These are phyloP conservation scores for Galerina sulciceps DNA, from an alignment of 768 basidiomycete genomes.

Conservation along the genomic window DNA sequence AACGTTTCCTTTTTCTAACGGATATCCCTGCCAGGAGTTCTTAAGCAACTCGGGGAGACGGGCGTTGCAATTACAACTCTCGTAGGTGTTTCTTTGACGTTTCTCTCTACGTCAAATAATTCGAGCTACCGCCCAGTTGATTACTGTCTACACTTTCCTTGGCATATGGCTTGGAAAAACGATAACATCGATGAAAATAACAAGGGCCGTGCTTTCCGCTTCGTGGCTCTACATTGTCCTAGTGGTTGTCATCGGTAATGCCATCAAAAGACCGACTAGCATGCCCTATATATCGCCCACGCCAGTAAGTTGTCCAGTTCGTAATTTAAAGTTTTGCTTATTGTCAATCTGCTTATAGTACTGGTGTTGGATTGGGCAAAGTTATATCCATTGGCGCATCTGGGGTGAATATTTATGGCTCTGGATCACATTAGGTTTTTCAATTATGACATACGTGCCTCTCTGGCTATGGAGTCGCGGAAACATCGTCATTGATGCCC, in stretches of 20 bases:
- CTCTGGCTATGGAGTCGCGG: slow-evolving; percentile 41
- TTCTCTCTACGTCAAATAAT: no score
- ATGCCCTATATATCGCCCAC: slow-evolving; percentile 35
- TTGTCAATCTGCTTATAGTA: slow-evolving; percentile 19
- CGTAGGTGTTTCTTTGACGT: slow-evolving; percentile 25
- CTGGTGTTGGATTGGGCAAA: slow-evolving; percentile 48
- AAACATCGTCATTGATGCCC: slow-evolving; percentile 33
- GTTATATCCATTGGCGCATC: slow-evolving; percentile 33
- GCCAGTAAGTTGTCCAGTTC: slow-evolving; percentile 29
- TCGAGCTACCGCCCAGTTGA: slow-evolving; percentile 26
- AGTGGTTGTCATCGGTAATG: slow-evolving; percentile 34
- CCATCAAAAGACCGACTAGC: slow-evolving; percentile 14
- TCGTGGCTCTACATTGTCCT: slow-evolving; percentile 40
- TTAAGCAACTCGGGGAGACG: slow-evolving; percentile 47
- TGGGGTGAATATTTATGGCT: slow-evolving; percentile 50
- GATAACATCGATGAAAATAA: slow-evolving; percentile 26
- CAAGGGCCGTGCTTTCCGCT: slow-evolving; percentile 26
- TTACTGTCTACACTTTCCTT: slow-evolving; percentile 46
- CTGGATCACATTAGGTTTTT: slow-evolving; percentile 42
- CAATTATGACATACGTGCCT: slow-evolving; percentile 35
- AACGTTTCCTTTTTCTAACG: no score
- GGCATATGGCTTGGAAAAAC: slow-evolving; percentile 39
- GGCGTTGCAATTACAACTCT: slow-evolving; percentile 45
- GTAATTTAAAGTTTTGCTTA: background rate
- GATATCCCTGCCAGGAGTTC: slow-evolving; percentile 25